Conservation (phyloP, 1,139 yeast genomes). For the Blastobotrys illinoisensis region DNA sequence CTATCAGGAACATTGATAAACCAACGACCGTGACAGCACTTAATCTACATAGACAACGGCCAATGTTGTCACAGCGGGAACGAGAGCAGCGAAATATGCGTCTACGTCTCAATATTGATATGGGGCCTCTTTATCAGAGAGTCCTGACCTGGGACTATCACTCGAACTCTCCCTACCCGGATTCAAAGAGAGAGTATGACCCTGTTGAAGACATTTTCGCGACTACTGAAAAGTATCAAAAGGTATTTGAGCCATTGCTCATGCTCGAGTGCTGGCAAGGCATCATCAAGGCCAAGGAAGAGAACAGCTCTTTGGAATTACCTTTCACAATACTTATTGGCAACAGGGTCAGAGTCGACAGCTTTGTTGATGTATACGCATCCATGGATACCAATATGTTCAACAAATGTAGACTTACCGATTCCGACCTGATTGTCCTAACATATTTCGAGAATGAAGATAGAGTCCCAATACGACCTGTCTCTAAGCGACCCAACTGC, state of each 20-base stretch:
- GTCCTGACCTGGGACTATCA: slow-evolving; percentile 77
- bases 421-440: slow-evolving; percentile 72
- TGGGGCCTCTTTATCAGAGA: slow-evolving; percentile 66
- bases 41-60: background rate
- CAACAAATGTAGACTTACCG: slow-evolving; percentile 53
- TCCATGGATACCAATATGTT: slow-evolving; percentile 54
- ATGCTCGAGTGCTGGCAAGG: slow-evolving; percentile 94
- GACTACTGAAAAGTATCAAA: slow-evolving; percentile 58
- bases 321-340: slow-evolving; percentile 73
- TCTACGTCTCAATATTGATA: slow-evolving; percentile 67
- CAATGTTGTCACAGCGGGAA: slow-evolving; percentile 35
- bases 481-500: slow-evolving; percentile 41
- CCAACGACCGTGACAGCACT: slow-evolving; percentile 6
- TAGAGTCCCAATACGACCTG: slow-evolving; percentile 21
- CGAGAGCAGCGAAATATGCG: slow-evolving; percentile 76
- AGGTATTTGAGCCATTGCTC: slow-evolving; percentile 70
- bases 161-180: slow-evolving; percentile 54
- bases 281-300: slow-evolving; percentile 63
- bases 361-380: slow-evolving; percentile 84
- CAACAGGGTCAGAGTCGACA: slow-evolving; percentile 75
- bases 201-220: slow-evolving; percentile 45
- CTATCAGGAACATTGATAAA: slow-evolving; percentile 15
- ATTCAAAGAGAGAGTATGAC: slow-evolving; percentile 36
- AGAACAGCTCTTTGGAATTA: slow-evolving; percentile 46
- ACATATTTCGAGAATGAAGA: slow-evolving; percentile 39